These are phyloP conservation scores for Raddia distichophylla DNA, from an alignment of 176 grass and related monocot genomes.

Conservation along the genomic window DNA sequence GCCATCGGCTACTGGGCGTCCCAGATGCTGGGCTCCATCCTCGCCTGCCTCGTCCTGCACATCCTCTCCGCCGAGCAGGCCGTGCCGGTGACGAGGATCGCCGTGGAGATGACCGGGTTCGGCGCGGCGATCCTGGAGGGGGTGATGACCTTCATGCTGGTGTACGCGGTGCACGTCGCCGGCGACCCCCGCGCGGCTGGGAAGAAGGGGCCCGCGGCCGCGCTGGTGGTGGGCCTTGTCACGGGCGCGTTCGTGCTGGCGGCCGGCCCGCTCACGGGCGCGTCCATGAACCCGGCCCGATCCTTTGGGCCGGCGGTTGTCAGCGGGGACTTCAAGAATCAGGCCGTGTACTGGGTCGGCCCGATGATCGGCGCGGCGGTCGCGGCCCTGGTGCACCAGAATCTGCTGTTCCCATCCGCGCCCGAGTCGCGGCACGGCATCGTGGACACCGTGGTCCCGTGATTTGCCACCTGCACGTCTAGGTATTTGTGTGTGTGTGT, in stretches of 20 bases:
- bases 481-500: too few relatives aligned
- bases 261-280: constrained; percentile 66
- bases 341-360: constrained; percentile 85
- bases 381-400: constrained; percentile 71
- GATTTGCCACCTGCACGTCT: not conserved
- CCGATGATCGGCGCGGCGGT: constrained; percentile 72
- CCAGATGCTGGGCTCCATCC: constrained; percentile 66
- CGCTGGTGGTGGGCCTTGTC: constrained; percentile 53
- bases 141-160: constrained; percentile 68
- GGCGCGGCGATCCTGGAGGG: constrained; percentile 70
- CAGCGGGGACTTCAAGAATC: constrained; percentile 72
- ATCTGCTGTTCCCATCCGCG: constrained; percentile 43
- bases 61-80: constrained; percentile 72
- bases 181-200: constrained; percentile 31
- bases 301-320: constrained; percentile 83
- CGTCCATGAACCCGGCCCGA: constrained; percentile 91
- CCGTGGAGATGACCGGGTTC: constrained; percentile 78
- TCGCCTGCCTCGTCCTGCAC: constrained; percentile 78
- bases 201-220: constrained; percentile 30
- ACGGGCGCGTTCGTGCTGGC: constrained; percentile 68
- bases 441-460: constrained; percentile 45
- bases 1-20: constrained; percentile 80
- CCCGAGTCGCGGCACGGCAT: constrained; percentile 33
- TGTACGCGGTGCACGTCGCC: constrained; percentile 71
- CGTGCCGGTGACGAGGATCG: constrained; percentile 78